Evolutionary conservation across 768 basidiomycete genomes (phyloP).

Genomic region (Kwoniella dejecticola): DNA sequence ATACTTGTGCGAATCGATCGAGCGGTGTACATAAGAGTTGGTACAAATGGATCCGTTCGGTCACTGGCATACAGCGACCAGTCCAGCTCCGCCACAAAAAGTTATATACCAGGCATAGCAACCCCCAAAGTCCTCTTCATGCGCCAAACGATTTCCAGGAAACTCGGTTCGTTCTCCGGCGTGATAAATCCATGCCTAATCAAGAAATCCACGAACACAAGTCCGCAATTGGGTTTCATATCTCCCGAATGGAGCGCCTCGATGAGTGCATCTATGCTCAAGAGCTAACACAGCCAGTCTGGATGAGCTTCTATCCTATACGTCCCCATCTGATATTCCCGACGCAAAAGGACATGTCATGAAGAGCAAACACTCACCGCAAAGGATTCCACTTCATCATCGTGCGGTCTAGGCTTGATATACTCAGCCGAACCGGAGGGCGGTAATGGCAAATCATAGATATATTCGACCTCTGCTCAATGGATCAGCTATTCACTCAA

Average conservation of each 20-base stretch:
- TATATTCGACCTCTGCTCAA: constrained; percentile 73
- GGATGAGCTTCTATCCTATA: neutral
- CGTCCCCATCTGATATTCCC: no score
- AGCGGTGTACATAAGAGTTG: no score
- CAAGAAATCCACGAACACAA: constrained; percentile 86
- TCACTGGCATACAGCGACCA: no score
- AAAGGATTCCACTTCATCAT: constrained; percentile 94
- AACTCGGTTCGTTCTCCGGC: constrained; percentile 82
- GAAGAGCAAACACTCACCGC: constrained; percentile 61
- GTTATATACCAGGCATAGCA: constrained; percentile 26
- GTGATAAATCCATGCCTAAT: constrained; percentile 83
- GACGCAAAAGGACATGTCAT: no score
- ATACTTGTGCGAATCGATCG: no score
- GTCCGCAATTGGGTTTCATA: constrained; percentile 92
- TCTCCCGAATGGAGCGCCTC: constrained; percentile 66
- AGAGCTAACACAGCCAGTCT: constrained; percentile 61
- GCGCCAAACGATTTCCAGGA: constrained; percentile 64
- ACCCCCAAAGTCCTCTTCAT: constrained; percentile 41
- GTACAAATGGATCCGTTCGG: no score
- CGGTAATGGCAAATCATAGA: constrained; percentile 80
- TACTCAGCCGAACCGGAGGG: constrained; percentile 51
- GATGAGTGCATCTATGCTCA: constrained; percentile 67
- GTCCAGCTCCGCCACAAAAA: no score
- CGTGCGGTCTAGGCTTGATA: constrained; percentile 71
- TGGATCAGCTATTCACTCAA: neutral